Evolutionary conservation across 805 yeast species (phyloP), one percentile per base, ranked within the genome.

Genomic region (Hemisphaericaspora nanyangensis): DNA sequence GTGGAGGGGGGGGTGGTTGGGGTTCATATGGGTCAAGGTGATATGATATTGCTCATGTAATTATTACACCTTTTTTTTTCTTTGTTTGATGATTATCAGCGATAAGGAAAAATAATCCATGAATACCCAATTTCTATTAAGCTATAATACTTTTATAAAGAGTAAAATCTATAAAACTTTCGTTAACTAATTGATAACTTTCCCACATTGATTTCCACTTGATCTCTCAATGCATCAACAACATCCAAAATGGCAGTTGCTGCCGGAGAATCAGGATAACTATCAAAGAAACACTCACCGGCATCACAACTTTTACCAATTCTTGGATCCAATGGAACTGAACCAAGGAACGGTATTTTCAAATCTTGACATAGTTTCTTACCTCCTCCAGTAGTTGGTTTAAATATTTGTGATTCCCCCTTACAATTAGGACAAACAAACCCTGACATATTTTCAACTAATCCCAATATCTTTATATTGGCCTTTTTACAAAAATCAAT

Each of bases 341-440:
- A 74, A 1, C 99, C 99, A 40, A 93, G 67, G 52, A 84, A 93
- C 16, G 84, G 83, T 12, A 93, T 74, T 11, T 69, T 73, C 58
- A 86, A 58, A 44, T 93, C 99, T 49, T 81, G 65, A 40, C 97
- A 93, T 31, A 93, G 65, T 22, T 79, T 79, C 51, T 77, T 74
- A 7, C 98, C 99, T 16, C 99, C 99, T 12, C 99, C 99, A 0
- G 99, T 93, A 1, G 99, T 93, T 12, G 99, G 87, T 45, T 83
- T 82, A 63, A 93, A 93, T 4, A 93, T 90, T 53, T 82, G 79
- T 0, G 95, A 85, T 61, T 90, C 86, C 7, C 93, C 93, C 46
- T 85, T 78, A 63, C 99, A 93, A 54, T 72, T 79, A 4, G 99
- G 99, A 59, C 99, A 93, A 12, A 93, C 98, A 65, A 93, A 93